Conservation (phyloP, 2,329 filamentous ascomycete genomes). For the Pyricularia sp. region DNA sequence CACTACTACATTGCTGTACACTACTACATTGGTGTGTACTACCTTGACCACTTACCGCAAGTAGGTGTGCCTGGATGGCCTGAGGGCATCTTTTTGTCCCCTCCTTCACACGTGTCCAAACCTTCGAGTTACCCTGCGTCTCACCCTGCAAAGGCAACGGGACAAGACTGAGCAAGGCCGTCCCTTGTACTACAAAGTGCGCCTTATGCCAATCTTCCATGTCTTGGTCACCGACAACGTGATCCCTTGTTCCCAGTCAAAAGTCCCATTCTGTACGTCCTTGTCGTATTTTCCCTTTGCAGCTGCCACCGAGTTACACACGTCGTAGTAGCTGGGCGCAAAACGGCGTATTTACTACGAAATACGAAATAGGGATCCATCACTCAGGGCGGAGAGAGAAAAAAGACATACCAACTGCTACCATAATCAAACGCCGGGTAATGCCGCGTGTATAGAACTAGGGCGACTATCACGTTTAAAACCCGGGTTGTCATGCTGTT, state of each 20-base stretch:
- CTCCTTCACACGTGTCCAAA: neutral
- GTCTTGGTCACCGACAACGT: neutral
- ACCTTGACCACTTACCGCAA: too few relatives aligned
- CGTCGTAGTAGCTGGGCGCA: too few relatives aligned
- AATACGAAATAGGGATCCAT: neutral
- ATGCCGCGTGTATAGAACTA: neutral
- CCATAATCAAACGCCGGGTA: neutral
- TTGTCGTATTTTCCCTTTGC: neutral
- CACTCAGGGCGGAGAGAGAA: neutral
- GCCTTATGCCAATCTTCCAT: neutral
- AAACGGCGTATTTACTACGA: too few relatives aligned
- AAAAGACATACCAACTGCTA: neutral
- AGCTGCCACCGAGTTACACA: neutral
- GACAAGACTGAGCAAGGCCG: neutral
- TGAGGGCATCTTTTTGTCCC: too few relatives aligned
- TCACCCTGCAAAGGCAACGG: neutral
- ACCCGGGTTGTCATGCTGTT: neutral
- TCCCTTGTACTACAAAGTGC: neutral
- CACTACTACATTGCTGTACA: too few relatives aligned
- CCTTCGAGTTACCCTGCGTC: neutral
- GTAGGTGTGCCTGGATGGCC: neutral
- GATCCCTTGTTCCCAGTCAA: neutral
- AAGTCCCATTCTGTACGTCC: neutral
- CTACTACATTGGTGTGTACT: too few relatives aligned
- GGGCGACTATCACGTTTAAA: neutral